phyloP scores from a whole-genome alignment of 257 asterid genomes.

The Scutellaria minor region DNA sequence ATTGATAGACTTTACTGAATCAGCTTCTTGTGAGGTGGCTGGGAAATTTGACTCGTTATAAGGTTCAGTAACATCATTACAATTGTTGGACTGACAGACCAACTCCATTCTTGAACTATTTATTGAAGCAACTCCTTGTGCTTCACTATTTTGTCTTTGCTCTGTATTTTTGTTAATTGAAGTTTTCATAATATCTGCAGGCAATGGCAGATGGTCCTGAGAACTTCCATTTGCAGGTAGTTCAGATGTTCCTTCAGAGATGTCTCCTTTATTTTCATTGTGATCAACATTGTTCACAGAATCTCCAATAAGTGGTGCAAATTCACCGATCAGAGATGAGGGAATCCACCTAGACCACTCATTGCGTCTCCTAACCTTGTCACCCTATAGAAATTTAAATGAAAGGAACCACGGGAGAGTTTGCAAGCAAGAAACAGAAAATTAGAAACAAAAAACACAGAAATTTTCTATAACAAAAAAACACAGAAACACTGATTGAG shows the following conservation, averaged over 20 bases:
- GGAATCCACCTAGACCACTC: conserved; percentile 85
- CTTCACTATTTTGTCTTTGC: conserved; percentile 35
- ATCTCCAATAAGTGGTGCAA: conserved; percentile 39
- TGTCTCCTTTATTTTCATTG: conserved; percentile 45
- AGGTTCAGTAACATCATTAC: conserved; percentile 28
- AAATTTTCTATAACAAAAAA: not conserved
- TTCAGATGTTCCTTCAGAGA: conserved; percentile 32
- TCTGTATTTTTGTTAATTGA: conserved; percentile 36
- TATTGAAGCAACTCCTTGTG: conserved; percentile 34
- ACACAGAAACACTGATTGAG: not conserved
- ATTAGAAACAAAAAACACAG: conserved; percentile 2
- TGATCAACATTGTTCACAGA: conserved; percentile 40
- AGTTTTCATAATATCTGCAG: conserved; percentile 31
- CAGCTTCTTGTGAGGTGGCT: conserved; percentile 37
- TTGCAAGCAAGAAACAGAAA: conserved; percentile 22
- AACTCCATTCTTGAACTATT: conserved; percentile 38
- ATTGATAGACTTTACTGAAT: conserved; percentile 27
- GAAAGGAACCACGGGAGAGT: conserved; percentile 27
- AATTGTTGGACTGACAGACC: conserved; percentile 32
- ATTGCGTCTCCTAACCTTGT: conserved; percentile 81
- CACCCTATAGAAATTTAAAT: conserved; percentile 59
- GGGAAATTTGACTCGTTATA: conserved; percentile 34
- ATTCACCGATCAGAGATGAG: conserved; percentile 40
- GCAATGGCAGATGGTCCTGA: conserved; percentile 38
- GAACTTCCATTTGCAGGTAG: conserved; percentile 36